Evolutionary conservation across 805 yeast species (phyloP).

Genomic region (Spathaspora sp.): DNA sequence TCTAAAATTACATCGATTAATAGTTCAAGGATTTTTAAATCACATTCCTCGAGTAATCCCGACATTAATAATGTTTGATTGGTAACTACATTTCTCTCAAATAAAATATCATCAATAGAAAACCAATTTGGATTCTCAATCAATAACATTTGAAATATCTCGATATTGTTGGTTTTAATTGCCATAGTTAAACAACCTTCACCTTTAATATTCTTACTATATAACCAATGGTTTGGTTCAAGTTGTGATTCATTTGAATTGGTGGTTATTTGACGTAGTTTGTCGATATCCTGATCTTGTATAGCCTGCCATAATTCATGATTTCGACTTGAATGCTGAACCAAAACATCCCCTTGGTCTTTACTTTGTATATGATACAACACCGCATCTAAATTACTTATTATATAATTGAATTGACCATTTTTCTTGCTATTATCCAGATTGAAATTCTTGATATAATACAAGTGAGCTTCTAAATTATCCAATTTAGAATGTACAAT

Average conservation of each 20-base stretch:
- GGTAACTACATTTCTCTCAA: slow-evolving; percentile 52
- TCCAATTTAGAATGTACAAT: slow-evolving; percentile 59
- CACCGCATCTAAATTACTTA: slow-evolving; percentile 84
- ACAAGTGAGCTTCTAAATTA: slow-evolving; percentile 59
- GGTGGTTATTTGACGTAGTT: too few species aligned
- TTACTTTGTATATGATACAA: slow-evolving; percentile 48
- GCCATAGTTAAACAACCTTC: slow-evolving; percentile 71
- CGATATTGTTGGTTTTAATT: slow-evolving; percentile 43
- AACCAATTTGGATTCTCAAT: slow-evolving; percentile 44
- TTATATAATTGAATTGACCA: slow-evolving; percentile 71
- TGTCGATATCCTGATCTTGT: slow-evolving; percentile 20
- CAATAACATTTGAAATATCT: slow-evolving; percentile 45
- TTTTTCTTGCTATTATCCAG: slow-evolving; percentile 24
- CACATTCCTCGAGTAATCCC: slow-evolving; percentile 56
- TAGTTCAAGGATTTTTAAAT: slow-evolving; percentile 38
- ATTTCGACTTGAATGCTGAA: slow-evolving; percentile 44
- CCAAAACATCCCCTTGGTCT: slow-evolving; percentile 32
- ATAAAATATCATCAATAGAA: slow-evolving; percentile 62
- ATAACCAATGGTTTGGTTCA: slow-evolving; percentile 15
- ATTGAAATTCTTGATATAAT: slow-evolving; percentile 62
- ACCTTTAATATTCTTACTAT: slow-evolving; percentile 44
- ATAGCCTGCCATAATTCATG: slow-evolving; percentile 52
- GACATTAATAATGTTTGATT: slow-evolving; percentile 56
- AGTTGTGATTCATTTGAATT: too few species aligned
- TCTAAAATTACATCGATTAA: slow-evolving; percentile 39